Conservation (phyloP, 2,329 filamentous ascomycete species). For the Colletotrichum tofieldiae region DNA sequence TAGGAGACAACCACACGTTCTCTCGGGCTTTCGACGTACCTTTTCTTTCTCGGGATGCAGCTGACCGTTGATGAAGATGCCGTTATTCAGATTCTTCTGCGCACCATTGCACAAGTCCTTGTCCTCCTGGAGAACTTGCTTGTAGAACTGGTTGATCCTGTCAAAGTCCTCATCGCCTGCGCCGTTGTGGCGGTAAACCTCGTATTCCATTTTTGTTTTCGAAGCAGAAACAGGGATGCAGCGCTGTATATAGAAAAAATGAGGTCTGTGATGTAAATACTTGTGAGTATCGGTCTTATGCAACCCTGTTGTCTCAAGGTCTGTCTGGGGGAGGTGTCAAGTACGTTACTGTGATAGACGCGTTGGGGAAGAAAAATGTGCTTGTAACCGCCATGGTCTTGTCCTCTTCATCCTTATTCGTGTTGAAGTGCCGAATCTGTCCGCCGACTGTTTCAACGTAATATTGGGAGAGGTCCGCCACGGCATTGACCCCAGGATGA, state of each 20-base stretch:
- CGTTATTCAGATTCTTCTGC: slow-evolving; percentile 65
- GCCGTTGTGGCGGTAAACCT: slow-evolving; percentile 66
- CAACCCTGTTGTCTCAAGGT: neutral
- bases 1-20: neutral
- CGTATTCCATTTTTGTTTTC: slow-evolving; percentile 63
- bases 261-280: slow-evolving; percentile 49
- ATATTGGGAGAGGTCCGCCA: slow-evolving; percentile 63
- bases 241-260: slow-evolving; percentile 67
- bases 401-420: slow-evolving; percentile 50
- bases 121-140: slow-evolving; percentile 67
- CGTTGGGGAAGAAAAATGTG: slow-evolving; percentile 59
- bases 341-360: slow-evolving; percentile 59
- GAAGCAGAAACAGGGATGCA: slow-evolving; percentile 62
- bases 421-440: slow-evolving; percentile 56
- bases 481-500: slow-evolving; percentile 60
- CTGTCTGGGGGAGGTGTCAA: slow-evolving; percentile 40
- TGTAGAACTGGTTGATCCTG: slow-evolving; percentile 63
- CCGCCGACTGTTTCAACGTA: slow-evolving; percentile 52
- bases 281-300: neutral
- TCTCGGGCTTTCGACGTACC: slow-evolving; percentile 43
- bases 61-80: slow-evolving; percentile 66
- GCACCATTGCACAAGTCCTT: slow-evolving; percentile 65
- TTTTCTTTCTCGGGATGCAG: slow-evolving; percentile 67
- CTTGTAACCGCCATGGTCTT: slow-evolving; percentile 53
- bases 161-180: slow-evolving; percentile 63